phyloP scores from a whole-genome alignment of 805 yeast genomes.

The Suhomyces prunicola region DNA sequence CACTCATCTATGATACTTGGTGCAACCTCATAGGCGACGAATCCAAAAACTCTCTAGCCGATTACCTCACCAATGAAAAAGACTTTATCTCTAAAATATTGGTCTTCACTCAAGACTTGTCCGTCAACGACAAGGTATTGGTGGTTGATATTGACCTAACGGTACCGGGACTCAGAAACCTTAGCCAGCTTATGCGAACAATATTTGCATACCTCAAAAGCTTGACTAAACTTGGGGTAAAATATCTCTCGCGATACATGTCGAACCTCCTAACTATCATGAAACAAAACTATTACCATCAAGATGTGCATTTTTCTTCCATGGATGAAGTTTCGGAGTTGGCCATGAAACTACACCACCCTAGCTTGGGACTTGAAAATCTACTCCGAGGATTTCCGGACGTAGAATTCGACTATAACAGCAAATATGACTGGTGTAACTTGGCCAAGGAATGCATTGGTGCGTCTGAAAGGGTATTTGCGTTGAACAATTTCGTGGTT shows the following conservation, averaged over 20 bases:
- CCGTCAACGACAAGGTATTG: slow-evolving; percentile 37
- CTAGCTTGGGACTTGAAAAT: slow-evolving; percentile 30
- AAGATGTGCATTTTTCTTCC: slow-evolving; percentile 33
- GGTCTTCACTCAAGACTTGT: slow-evolving; percentile 41
- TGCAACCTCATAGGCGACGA: slow-evolving; percentile 65
- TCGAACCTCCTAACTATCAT: slow-evolving; percentile 49
- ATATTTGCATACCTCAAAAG: slow-evolving; percentile 30
- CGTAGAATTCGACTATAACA: slow-evolving; percentile 34
- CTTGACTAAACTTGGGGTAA: background rate
- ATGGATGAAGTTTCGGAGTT: slow-evolving; percentile 48
- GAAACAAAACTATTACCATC: slow-evolving; percentile 39
- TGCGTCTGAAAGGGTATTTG: slow-evolving; percentile 28
- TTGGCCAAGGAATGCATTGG: slow-evolving; percentile 35
- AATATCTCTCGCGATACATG: slow-evolving; percentile 37
- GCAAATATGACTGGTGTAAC: slow-evolving; percentile 40
- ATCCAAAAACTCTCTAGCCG: slow-evolving; percentile 46
- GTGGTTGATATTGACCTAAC: slow-evolving; percentile 52
- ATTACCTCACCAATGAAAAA: slow-evolving; percentile 26
- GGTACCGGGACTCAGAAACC: slow-evolving; percentile 38
- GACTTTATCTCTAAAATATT: slow-evolving; percentile 36
- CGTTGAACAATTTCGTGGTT: background rate
- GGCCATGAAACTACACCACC: slow-evolving; percentile 36
- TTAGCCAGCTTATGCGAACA: slow-evolving; percentile 29
- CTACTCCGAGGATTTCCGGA: slow-evolving; percentile 41
- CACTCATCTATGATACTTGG: slow-evolving; percentile 44